Conservation (phyloP, 768 basidiomycete species). For the Hericium coralloides region DNA sequence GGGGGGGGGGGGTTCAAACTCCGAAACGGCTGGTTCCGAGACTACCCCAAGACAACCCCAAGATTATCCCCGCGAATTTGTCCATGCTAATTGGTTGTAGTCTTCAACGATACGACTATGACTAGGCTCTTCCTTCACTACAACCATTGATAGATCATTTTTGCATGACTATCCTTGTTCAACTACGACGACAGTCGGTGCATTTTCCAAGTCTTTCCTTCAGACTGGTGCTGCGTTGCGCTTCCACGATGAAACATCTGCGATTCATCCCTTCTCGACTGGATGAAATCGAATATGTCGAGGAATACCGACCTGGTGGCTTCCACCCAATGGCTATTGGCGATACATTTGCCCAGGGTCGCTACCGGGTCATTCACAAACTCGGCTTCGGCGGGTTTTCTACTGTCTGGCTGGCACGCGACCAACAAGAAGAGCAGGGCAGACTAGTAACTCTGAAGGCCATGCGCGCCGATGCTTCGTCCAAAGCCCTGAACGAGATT, state of each 20-base stretch:
- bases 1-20: no score
- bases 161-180: background rate
- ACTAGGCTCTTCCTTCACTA: no score
- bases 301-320: constrained; percentile 42
- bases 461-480: background rate
- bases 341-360: constrained; percentile 35
- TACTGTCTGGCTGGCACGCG: constrained; percentile 32
- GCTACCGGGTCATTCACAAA: constrained; percentile 41
- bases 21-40: no score
- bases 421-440: constrained; percentile 20
- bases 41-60: no score
- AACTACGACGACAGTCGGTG: constrained; percentile 13
- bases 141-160: no score
- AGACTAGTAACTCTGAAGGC: background rate
- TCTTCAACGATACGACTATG: no score
- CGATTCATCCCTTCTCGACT: background rate
- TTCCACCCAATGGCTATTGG: constrained; percentile 44
- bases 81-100: no score
- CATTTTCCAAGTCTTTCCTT: background rate
- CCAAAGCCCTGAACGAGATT: background rate
- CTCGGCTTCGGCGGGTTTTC: constrained; percentile 35
- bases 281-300: constrained; percentile 29
- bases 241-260: background rate
- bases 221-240: background rate
- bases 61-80: no score